Percentiles rank a stretch among this genome's conserved stretches.
These are phyloP conservation scores for Candida bentonensis DNA, from an alignment of 805 yeast genomes.

Conservation along the genomic window DNA sequence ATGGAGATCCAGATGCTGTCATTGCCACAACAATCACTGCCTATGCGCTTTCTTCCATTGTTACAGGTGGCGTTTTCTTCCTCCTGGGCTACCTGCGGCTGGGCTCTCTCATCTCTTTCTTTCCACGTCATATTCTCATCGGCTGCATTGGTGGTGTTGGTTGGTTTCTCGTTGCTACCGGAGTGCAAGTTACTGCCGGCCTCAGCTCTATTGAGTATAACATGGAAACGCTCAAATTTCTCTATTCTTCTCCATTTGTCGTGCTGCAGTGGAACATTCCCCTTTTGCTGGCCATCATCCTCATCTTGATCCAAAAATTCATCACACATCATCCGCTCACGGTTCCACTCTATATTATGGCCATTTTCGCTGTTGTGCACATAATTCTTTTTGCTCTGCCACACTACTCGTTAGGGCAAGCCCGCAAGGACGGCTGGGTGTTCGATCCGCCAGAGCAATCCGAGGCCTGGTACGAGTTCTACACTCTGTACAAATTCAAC, in stretches of 20 bases:
- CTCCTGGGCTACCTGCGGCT: conserved; percentile 62
- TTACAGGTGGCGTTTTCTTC: conserved; percentile 76
- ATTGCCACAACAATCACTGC: conserved; percentile 79
- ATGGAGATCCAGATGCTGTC: conserved; percentile 30
- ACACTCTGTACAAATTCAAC: conserved; percentile 52
- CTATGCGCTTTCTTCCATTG: conserved; percentile 66
- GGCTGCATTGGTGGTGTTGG: conserved; percentile 99
- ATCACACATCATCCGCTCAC: conserved; percentile 53
- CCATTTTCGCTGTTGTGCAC: conserved; percentile 59
- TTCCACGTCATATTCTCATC: conserved; percentile 89
- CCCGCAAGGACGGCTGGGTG: conserved; percentile 74
- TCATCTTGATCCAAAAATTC: conserved; percentile 48
- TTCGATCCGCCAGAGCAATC: conserved; percentile 49
- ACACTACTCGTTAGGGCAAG: conserved; percentile 40
- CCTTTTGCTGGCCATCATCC: conserved; percentile 40
- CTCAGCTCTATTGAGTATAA: conserved; percentile 58
- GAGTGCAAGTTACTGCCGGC: conserved; percentile 80
- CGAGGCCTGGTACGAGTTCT: conserved; percentile 83
- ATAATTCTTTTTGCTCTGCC: conserved; percentile 52
- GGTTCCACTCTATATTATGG: conserved; percentile 69
- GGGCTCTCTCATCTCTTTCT: conserved; percentile 84
- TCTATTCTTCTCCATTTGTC: conserved; percentile 31
- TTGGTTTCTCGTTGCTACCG: conserved; percentile 78
- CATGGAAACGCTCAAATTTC: conserved; percentile 27
- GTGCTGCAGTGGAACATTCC: conserved; percentile 65